Conservation (phyloP, 139 green algal genomes). For the Coelastrella sp. region DNA sequence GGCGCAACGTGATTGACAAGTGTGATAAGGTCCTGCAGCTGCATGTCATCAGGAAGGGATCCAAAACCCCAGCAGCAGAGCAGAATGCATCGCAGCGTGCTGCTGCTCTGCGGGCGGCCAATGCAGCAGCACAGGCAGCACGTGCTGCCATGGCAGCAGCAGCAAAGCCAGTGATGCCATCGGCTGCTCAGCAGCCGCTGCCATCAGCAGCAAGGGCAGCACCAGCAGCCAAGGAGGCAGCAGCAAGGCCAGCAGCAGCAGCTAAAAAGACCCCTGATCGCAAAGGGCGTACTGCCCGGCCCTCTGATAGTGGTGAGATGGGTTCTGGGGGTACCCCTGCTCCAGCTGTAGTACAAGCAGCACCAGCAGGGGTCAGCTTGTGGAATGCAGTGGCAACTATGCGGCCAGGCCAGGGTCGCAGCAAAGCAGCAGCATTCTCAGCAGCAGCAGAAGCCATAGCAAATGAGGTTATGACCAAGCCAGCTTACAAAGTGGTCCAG, state of each 20-base stretch:
- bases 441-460: conserved; percentile 20
- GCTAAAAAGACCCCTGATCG: neutral
- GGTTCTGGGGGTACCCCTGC: neutral
- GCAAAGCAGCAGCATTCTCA: conserved; percentile 20
- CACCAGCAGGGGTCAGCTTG: neutral
- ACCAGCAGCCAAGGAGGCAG: neutral
- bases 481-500: conserved; percentile 26
- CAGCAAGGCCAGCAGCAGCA: conserved; percentile 7
- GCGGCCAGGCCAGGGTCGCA: neutral
- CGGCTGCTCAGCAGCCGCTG: no score
- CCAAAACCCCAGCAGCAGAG: neutral
- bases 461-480: conserved; percentile 7
- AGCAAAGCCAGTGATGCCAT: neutral
- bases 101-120: conserved; percentile 12
- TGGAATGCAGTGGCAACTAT: conserved; percentile 39
- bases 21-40: conserved; percentile 40
- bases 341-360: conserved; percentile 11
- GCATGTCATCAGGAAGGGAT: conserved; percentile 22
- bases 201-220: conserved; percentile 7
- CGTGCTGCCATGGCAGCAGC: neutral
- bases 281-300: neutral
- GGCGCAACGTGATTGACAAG: neutral
- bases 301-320: neutral
- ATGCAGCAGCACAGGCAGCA: neutral
- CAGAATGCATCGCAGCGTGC: neutral